Evolutionary conservation across 2,329 filamentous ascomycete genomes (phyloP).

Genomic region (Ophiostoma angusticollis): DNA sequence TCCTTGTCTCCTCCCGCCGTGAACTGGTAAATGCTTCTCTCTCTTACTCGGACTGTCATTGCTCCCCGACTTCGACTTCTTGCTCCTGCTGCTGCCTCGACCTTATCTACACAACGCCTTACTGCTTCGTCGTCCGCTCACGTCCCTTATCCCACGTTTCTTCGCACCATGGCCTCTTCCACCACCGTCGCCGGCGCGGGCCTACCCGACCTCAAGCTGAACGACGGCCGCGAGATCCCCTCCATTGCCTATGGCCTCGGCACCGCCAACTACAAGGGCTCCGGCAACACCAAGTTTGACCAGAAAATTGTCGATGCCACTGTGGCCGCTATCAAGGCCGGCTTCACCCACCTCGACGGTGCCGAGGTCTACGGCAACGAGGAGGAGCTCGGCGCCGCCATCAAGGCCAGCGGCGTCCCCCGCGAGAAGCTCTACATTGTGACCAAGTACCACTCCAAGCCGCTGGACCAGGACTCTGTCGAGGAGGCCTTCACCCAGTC

Average conservation of each 20-base stretch:
- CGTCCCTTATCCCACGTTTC: neutral
- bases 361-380: slow-evolving; percentile 59
- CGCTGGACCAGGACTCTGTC: slow-evolving; percentile 24
- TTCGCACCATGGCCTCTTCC: slow-evolving; percentile 5
- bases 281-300: slow-evolving; percentile 36
- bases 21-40: neutral
- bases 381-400: slow-evolving; percentile 56
- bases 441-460: slow-evolving; percentile 39
- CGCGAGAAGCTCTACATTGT: slow-evolving; percentile 57
- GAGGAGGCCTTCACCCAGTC: slow-evolving; percentile 43
- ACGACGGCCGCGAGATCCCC: slow-evolving; percentile 61
- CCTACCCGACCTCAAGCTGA: slow-evolving; percentile 52
- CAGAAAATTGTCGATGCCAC: slow-evolving; percentile 35
- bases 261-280: slow-evolving; percentile 50
- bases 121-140: no score
- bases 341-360: slow-evolving; percentile 61
- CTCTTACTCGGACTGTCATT: neutral
- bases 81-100: neutral
- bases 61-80: neutral
- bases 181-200: slow-evolving; percentile 1
- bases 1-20: neutral
- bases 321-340: slow-evolving; percentile 53
- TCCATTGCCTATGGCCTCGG: slow-evolving; percentile 63
- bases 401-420: slow-evolving; percentile 51
- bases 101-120: neutral